These are phyloP conservation scores for Tuber aestivum DNA, from an alignment of 495 filamentous ascomycete genomes.

Conservation along the genomic window DNA sequence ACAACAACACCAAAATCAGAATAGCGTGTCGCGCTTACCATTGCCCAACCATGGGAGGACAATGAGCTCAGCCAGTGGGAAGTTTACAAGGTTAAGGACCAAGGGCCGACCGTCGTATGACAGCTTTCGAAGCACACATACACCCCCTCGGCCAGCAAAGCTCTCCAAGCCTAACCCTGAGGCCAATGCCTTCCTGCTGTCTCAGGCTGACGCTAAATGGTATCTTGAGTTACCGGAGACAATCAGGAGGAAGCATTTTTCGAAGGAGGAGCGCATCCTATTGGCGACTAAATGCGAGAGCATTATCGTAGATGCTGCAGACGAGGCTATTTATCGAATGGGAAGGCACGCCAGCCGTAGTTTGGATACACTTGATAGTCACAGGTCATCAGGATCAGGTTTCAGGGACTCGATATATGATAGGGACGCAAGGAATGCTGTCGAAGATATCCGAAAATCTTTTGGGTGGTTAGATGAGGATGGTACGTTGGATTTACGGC, in stretches of 20 bases:
- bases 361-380: conserved; percentile 26
- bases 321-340: conserved; percentile 58
- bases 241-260: conserved; percentile 63
- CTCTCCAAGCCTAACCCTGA: conserved; percentile 27
- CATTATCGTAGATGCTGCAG: conserved; percentile 63
- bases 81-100: conserved; percentile 45
- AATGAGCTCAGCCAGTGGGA: conserved; percentile 45
- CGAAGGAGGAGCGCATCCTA: conserved; percentile 63
- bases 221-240: conserved; percentile 66
- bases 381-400: conserved; percentile 33
- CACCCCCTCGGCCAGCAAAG: conserved; percentile 28
- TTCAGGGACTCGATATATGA: conserved; percentile 43
- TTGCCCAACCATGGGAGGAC: conserved; percentile 45
- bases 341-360: conserved; percentile 34
- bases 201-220: conserved; percentile 62
- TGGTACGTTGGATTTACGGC: conserved; percentile 63
- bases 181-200: conserved; percentile 44
- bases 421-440: conserved; percentile 44
- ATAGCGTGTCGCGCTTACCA: conserved; percentile 40
- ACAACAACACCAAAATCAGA: conserved; percentile 45
- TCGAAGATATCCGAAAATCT: conserved; percentile 58
- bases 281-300: conserved; percentile 54
- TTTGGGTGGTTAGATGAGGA: conserved; percentile 79
- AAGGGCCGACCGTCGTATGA: conserved; percentile 44
- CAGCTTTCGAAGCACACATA: conserved; percentile 46